A percentile compares a stretch with the other conserved stretches of the same genome.
phyloP scores from a whole-genome alignment of 805 yeast species.

The Saccharomycopsis fibuligera region DNA sequence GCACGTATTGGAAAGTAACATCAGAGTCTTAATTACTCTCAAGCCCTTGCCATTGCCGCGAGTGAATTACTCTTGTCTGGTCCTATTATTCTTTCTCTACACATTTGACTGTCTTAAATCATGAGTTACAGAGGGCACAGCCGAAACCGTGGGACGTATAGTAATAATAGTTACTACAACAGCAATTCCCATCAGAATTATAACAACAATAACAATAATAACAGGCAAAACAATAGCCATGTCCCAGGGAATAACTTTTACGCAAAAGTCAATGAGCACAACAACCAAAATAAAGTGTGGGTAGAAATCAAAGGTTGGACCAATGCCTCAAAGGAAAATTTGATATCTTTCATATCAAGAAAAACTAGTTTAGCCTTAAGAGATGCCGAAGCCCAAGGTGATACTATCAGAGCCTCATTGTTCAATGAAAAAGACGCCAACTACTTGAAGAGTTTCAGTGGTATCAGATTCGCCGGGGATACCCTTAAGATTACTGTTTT shows the following conservation, averaged over 20 bases:
- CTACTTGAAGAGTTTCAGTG: constrained; percentile 53
- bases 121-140: constrained; percentile 2
- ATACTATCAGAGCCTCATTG: constrained; percentile 56
- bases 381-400: constrained; percentile 49
- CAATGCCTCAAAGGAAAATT: constrained; percentile 64
- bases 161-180: neutral
- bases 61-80: too few species aligned
- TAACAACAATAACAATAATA: constrained; percentile 15
- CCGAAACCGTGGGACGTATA: neutral
- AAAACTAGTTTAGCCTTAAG: constrained; percentile 52
- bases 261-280: constrained; percentile 23
- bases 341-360: constrained; percentile 62
- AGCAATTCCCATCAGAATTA: neutral
- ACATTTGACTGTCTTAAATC: too few species aligned
- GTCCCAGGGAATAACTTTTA: constrained; percentile 9
- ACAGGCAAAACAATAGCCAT: constrained; percentile 15
- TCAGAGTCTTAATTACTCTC: too few species aligned
- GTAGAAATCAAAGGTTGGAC: constrained; percentile 78
- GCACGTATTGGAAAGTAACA: too few species aligned
- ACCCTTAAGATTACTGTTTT: constrained; percentile 46
- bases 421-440: constrained; percentile 49
- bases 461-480: constrained; percentile 78
- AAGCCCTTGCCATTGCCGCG: too few species aligned
- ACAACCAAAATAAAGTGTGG: constrained; percentile 33
- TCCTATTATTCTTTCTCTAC: too few species aligned